Evolutionary conservation across 208 protist species (phyloP), one percentile per base, ranked within the genome.

Genomic region (Borovskyia barvae): DNA sequence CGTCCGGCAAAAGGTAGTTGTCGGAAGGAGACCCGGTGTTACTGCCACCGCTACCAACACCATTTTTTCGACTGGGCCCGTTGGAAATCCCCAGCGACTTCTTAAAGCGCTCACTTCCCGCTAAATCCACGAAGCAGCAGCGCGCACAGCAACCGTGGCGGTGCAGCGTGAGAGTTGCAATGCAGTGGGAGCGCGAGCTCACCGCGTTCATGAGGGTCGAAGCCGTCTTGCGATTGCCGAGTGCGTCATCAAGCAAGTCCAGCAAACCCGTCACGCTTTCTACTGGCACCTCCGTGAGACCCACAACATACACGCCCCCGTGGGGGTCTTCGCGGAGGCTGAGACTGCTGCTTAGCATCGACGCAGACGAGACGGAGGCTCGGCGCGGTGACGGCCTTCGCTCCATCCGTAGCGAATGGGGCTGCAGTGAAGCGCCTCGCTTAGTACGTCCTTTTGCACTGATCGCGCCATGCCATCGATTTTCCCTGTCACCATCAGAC

Each of bases 111-210:
- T 98, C 97, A 46, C 78, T 93, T 26, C 97, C 97, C 0, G 97
- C 97, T 7, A 98, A 77, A 63, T 98, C 96, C 7, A 98, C 95
- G 17, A 98, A 83, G 62, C 66, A 91, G 62, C 96, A 87, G 20
- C 87, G 87, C 29, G 81, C 87, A 19, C 75, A 60, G 28, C 80
- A 41, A 8, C 85, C 90, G 20, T 59, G 63, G 20, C 63, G 66
- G 26, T 66, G 77, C 36, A 97, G 74, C 1, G 79, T 90, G 8
- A 98, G 62, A 28, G 94, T 97, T 12, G 98, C 85, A 46, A 98
- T 59, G 61, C 92, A 90, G 74, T 98, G 95, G 25, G 87, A 94
- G 11, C 97, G 91, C 11, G 88, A 97, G 58, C 82, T 95, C 25
- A 69, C 88, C 8, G 71, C 87, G 72, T 98, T 98, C 77, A 97